Percentiles rank a stretch among this genome's conserved stretches.
phyloP scores from a whole-genome alignment of 2,329 filamentous ascomycete genomes.

The Trichoderma endophyticum region DNA sequence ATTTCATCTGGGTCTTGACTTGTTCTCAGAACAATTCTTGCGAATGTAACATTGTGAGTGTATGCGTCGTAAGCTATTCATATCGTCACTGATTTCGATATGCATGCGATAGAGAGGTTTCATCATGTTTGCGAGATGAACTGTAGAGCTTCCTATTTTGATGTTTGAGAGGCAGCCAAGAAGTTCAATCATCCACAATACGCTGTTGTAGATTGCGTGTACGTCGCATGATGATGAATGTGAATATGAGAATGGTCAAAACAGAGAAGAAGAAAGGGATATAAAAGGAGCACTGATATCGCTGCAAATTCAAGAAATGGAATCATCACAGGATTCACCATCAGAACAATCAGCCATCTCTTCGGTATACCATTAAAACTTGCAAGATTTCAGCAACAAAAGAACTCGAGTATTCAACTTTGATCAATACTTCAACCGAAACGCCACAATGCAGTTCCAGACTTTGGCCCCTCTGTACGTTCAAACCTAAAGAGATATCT shows the following conservation, averaged over 20 bases:
- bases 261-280: neutral
- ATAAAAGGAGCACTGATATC: neutral
- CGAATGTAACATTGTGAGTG: neutral
- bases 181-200: neutral
- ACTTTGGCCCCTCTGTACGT: neutral
- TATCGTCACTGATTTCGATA: neutral
- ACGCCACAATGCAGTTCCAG: neutral
- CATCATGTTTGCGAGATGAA: neutral
- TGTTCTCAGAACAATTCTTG: neutral
- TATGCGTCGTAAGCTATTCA: neutral
- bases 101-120: neutral
- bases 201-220: neutral
- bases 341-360: neutral
- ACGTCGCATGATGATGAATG: neutral
- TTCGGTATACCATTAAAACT: neutral
- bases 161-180: neutral
- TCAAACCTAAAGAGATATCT: neutral
- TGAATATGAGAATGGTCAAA: neutral
- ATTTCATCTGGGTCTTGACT: fast-evolving
- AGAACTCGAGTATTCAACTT: neutral
- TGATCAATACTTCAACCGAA: neutral
- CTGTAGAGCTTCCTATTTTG: neutral
- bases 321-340: neutral
- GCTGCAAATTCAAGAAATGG: neutral
- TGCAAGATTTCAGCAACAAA: neutral